phyloP scores from a whole-genome alignment of 2,329 filamentous ascomycete genomes.

The Didymella pomorum region DNA sequence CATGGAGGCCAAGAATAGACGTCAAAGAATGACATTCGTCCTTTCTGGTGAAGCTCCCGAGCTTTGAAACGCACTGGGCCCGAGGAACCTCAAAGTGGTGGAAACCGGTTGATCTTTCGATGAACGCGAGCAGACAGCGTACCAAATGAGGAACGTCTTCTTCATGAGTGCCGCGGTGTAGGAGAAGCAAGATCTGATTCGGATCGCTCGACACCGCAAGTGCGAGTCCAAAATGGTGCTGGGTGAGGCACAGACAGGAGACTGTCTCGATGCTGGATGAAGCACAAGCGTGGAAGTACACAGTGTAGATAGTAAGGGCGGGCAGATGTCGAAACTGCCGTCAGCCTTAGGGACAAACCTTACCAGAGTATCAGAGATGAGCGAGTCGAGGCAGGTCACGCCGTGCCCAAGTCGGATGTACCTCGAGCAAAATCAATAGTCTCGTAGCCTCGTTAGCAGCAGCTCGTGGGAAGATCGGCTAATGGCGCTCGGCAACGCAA shows the following conservation, averaged over 20 bases:
- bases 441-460: background rate
- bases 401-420: conserved; percentile 15
- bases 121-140: conserved; percentile 1
- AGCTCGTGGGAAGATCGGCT: conserved; percentile 1
- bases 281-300: conserved; percentile 15
- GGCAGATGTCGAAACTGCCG: conserved; percentile 21
- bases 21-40: conserved; percentile 2
- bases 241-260: conserved; percentile 19
- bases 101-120: conserved; percentile 11
- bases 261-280: conserved; percentile 11
- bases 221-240: conserved; percentile 1
- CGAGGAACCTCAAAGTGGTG: conserved; percentile 6
- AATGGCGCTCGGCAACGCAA: conserved; percentile 11
- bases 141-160: conserved; percentile 2
- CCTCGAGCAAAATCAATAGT: conserved; percentile 16
- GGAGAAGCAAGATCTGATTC: background rate
- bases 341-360: conserved; percentile 18
- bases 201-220: background rate
- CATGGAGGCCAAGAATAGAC: conserved; percentile 10
- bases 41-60: conserved; percentile 11
- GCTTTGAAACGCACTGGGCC: conserved; percentile 15
- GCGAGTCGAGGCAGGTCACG: conserved; percentile 8
- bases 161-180: background rate
- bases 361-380: conserved; percentile 13
- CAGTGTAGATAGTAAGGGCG: conserved; percentile 16